A percentile compares a stretch with the other conserved stretches of the same genome.
Evolutionary conservation across 148 eudicot genomes (phyloP).

Genomic region (Vaccinium darrowii): DNA sequence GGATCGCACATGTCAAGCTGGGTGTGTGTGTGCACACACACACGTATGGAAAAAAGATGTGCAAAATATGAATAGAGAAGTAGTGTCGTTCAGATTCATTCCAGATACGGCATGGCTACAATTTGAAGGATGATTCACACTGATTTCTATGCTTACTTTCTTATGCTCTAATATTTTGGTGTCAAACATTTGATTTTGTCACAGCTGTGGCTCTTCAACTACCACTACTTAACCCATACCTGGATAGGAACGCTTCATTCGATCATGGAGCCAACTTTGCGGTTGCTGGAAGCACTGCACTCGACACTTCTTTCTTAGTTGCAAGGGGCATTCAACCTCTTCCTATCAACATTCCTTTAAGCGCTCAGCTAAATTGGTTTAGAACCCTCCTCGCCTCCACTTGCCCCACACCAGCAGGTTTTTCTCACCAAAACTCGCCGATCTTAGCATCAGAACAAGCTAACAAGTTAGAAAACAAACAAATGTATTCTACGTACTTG

Average conservation of each 20-base stretch:
- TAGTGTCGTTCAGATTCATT: background rate
- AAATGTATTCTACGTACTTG: background rate
- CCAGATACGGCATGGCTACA: background rate
- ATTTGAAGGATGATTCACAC: background rate
- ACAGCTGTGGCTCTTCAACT: conserved; percentile 32
- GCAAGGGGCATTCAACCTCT: background rate
- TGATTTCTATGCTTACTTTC: background rate
- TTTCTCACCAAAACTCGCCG: background rate
- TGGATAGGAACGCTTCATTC: conserved; percentile 32
- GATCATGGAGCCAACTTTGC: conserved; percentile 43
- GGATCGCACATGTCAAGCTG: too few species aligned
- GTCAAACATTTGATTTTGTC: too few species aligned
- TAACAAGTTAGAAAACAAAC: background rate
- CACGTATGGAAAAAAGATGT: background rate
- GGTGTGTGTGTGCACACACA: too few species aligned
- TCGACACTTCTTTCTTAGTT: conserved; percentile 13
- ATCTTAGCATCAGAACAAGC: background rate
- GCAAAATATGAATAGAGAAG: background rate
- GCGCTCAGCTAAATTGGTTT: conserved; percentile 36
- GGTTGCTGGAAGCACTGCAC: conserved; percentile 35
- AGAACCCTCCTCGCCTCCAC: conserved; percentile 27
- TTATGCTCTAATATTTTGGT: background rate
- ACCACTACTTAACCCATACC: conserved; percentile 34
- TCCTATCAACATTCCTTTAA: conserved; percentile 20
- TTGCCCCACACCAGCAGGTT: conserved; percentile 19